Evolutionary conservation across 1,284 basidiomycete species (phyloP), one percentile per base, ranked within the genome.

Genomic region (Calocybe gambosa): DNA sequence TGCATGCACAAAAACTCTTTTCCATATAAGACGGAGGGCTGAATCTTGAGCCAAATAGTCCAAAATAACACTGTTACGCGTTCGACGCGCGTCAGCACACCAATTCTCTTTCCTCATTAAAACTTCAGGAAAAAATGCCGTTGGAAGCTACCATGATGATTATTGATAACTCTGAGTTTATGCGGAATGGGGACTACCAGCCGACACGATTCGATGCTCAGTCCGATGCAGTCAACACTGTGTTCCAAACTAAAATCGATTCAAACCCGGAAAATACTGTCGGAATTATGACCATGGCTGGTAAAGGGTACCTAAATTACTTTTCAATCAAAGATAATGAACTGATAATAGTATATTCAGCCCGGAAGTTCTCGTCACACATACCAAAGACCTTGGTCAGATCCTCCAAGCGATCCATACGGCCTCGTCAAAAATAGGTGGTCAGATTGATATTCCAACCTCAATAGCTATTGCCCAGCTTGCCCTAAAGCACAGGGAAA

Each of bases 241-340:
- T 98, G 58, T 96, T 97, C 68, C 85, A 88, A 61, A 85, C 90
- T 48, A 99, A 99, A 78, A 89, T 89, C 53, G 86, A 92, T 64
- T 85, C 89, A 33, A 96, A 99, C 70, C 93, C 95, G 20, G 96
- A 99, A 71, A 97, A 90, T 68, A 93, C 92, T 12, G 93, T 97
- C 44, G 95, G 95, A 5, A 69, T 98, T 46, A 96, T 99, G 93
- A 94, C 93, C 33, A 95, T 96, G 89, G 95, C 93, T 20, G 88
- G 90, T 45, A 93, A 93, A 69, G 85, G 86, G 92, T 93, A 58
- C 65, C 83, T 68, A 23, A 5, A 4, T 39, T 42, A 19, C 25
- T 8, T 3, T 43, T 23, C 20, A 8, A 9, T 36, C 1, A 6
- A 44, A 38, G 41, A 3, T 47, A 15, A 41, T 25, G 20, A 20